phyloP scores from a whole-genome alignment of 2,329 filamentous ascomycete genomes.

The Colletotrichum noveboracense region DNA sequence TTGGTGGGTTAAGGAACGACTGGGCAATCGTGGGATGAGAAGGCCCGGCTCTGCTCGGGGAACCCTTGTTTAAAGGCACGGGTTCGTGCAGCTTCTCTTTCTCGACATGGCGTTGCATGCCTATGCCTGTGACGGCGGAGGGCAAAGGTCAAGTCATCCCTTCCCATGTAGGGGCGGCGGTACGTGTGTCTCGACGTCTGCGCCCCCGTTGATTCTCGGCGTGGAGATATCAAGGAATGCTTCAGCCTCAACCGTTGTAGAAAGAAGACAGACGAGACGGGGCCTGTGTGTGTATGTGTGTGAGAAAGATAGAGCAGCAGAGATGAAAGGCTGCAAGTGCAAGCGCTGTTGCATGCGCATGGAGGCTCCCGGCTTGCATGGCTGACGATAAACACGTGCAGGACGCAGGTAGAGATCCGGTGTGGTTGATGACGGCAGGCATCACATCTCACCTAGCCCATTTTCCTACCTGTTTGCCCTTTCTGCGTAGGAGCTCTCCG shows the following conservation, averaged over 20 bases:
- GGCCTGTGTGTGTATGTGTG: background rate
- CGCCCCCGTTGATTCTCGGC: background rate
- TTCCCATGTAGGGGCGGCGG: background rate
- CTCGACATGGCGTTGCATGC: background rate
- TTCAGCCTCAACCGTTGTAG: background rate
- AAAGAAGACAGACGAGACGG: background rate
- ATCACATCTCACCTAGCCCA: background rate
- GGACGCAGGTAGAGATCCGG: background rate
- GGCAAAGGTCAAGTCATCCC: background rate
- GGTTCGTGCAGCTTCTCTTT: background rate
- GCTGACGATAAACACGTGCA: background rate
- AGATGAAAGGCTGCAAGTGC: background rate
- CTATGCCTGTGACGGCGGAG: background rate
- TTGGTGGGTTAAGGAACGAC: background rate
- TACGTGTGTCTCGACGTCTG: background rate
- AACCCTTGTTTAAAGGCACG: background rate
- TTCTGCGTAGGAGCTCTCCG: background rate
- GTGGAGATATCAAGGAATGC: background rate
- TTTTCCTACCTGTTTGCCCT: slow-evolving; percentile 4
- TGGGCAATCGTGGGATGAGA: background rate
- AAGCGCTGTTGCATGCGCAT: background rate
- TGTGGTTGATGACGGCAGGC: background rate
- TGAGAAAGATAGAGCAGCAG: background rate
- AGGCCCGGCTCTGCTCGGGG: background rate
- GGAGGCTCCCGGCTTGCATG: background rate